Evolutionary conservation across 1,284 basidiomycete genomes (phyloP).

Genomic region (Vanrija humicola): DNA sequence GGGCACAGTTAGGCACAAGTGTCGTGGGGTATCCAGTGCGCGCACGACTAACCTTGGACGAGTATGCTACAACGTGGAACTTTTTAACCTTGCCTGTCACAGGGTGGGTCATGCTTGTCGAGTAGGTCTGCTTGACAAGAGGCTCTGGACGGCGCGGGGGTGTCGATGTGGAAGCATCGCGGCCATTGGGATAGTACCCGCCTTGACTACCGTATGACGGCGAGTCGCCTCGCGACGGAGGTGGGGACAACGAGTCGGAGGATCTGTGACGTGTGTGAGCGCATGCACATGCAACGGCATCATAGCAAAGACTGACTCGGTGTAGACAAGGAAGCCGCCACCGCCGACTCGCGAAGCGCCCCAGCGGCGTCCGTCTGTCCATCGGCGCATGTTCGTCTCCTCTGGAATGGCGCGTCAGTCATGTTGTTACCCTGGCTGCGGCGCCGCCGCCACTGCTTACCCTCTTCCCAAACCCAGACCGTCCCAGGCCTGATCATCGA

Average conservation of each 20-base stretch:
- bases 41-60: constrained; percentile 31
- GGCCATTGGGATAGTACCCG: constrained; percentile 19
- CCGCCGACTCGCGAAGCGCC: constrained; percentile 53
- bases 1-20: background rate
- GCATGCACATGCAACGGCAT: background rate
- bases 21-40: background rate
- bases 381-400: constrained; percentile 52
- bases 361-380: constrained; percentile 54
- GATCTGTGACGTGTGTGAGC: constrained; percentile 20
- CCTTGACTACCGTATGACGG: constrained; percentile 13
- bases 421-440: background rate
- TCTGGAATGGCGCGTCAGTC: constrained; percentile 19
- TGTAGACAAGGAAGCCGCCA: constrained; percentile 52
- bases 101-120: constrained; percentile 44
- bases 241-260: constrained; percentile 37
- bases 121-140: constrained; percentile 48
- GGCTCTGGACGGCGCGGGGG: constrained; percentile 28
- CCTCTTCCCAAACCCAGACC: constrained; percentile 96
- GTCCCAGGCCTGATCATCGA: constrained; percentile 87
- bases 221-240: constrained; percentile 24
- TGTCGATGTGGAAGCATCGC: constrained; percentile 11
- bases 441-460: constrained; percentile 61
- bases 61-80: constrained; percentile 48
- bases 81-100: constrained; percentile 41
- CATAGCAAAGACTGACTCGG: constrained; percentile 31